These are phyloP conservation scores for Hyphopichia buzzinii DNA, from an alignment of 1,139 yeast genomes.

Conservation along the genomic window DNA sequence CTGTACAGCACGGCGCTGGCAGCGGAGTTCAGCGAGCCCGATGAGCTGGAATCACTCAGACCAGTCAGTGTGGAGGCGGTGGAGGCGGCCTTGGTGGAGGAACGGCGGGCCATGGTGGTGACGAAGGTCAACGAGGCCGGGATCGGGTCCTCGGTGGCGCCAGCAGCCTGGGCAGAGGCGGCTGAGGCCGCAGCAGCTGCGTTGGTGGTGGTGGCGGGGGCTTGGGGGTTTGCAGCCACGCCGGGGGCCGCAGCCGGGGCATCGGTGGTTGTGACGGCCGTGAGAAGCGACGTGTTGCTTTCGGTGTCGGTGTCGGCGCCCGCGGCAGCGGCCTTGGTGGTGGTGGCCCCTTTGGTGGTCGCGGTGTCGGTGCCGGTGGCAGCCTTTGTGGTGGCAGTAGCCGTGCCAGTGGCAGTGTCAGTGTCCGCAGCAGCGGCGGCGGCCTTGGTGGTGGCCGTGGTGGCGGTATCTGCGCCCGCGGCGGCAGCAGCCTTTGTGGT, in stretches of 20 bases:
- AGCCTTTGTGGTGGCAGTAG: conserved; percentile 1
- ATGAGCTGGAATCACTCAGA: conserved; percentile 4
- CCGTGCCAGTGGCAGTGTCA: conserved; percentile 3
- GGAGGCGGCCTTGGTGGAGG: conserved; percentile 6
- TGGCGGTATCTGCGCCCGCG: conserved; percentile 4
- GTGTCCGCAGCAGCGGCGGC: not conserved
- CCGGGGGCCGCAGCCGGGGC: conserved; percentile 6
- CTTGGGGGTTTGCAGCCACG: conserved; percentile 1
- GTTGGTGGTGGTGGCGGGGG: conserved; percentile 2
- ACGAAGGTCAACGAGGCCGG: conserved; percentile 9
- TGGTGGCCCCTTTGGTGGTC: conserved; percentile 1
- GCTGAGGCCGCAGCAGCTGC: conserved; percentile 9
- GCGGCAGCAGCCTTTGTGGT: conserved; percentile 4
- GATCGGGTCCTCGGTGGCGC: conserved; percentile 8
- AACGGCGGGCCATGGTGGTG: conserved; percentile 6
- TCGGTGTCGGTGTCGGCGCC: conserved; percentile 3
- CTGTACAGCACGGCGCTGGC: conserved; percentile 1
- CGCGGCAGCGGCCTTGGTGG: conserved; percentile 1
- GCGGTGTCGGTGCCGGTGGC: conserved; percentile 3
- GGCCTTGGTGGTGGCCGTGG: conserved; percentile 6
- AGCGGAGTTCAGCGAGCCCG: not conserved
- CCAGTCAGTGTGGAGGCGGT: conserved; percentile 4
- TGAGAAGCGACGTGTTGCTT: conserved; percentile 2
- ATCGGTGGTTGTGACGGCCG: conserved; percentile 9
- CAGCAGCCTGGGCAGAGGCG: conserved; percentile 6